Conservation (phyloP, 2,329 filamentous ascomycete species). For the Fusarium domesticum region DNA sequence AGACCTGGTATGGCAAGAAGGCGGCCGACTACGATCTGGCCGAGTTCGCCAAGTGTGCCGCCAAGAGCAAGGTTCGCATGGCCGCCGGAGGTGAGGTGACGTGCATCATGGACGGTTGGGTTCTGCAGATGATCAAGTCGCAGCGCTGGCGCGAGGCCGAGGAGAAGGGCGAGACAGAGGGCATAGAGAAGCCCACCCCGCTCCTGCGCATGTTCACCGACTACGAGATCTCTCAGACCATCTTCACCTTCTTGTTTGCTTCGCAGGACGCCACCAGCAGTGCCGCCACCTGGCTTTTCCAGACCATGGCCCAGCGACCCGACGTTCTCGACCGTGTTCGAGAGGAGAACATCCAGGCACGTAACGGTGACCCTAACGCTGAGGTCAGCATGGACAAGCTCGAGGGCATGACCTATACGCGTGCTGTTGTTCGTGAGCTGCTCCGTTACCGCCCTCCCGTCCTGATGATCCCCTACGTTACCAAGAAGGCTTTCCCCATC, state of each 20-base stretch:
- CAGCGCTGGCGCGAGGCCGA: constrained; percentile 76
- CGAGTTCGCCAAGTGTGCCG: constrained; percentile 87
- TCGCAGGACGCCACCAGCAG: constrained; percentile 96
- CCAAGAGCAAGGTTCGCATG: constrained; percentile 92
- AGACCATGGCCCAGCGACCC: constrained; percentile 89
- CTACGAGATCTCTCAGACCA: constrained; percentile 85
- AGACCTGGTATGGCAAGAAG: constrained; percentile 97
- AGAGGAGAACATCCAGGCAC: constrained; percentile 78
- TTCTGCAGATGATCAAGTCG: constrained; percentile 83
- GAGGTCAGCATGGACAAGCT: constrained; percentile 78
- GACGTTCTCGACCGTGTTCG: constrained; percentile 86
- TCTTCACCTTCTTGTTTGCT: constrained; percentile 96
- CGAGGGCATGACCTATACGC: constrained; percentile 85
- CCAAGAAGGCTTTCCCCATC: constrained; percentile 93
- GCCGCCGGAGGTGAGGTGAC: constrained; percentile 78
- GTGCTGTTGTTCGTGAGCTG: constrained; percentile 86
- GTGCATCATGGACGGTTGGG: constrained; percentile 96
- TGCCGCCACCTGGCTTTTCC: constrained; percentile 92
- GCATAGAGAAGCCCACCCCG: constrained; percentile 75
- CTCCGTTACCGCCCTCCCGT: constrained; percentile 94
- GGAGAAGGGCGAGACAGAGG: constrained; percentile 67
- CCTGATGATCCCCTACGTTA: constrained; percentile 92
- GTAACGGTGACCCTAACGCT: constrained; percentile 70
- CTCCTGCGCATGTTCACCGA: constrained; percentile 84
- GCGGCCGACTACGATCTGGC: constrained; percentile 86